A percentile compares a stretch with the other conserved stretches of the same genome.
These are phyloP conservation scores for Umbelopsis ramanniana DNA, from an alignment of 192 early-diverging fungal genomes.

Conservation along the genomic window DNA sequence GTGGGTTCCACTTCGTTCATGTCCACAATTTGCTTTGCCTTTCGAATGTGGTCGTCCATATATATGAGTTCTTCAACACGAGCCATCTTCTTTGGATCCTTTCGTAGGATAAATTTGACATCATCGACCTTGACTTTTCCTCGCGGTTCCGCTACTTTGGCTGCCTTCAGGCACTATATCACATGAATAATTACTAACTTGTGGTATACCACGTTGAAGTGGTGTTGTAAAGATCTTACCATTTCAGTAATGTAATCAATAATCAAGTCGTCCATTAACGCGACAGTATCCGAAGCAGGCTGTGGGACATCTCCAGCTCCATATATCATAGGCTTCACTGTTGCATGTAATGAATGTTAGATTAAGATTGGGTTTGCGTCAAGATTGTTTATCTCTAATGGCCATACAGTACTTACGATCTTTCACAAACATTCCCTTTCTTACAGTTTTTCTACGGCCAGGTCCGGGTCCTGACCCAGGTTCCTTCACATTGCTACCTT, in stretches of 20 bases:
- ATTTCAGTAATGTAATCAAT: conserved; percentile 78
- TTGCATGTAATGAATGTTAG: background rate
- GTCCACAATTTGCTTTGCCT: conserved; percentile 63
- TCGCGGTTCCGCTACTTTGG: conserved; percentile 52
- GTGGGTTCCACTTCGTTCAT: conserved; percentile 52
- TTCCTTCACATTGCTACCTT: conserved; percentile 32
- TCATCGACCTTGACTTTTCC: conserved; percentile 74
- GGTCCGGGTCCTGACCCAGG: conserved; percentile 40
- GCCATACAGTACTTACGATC: conserved; percentile 32
- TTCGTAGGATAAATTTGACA: conserved; percentile 73
- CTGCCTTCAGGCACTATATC: conserved; percentile 58
- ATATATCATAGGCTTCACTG: conserved; percentile 80
- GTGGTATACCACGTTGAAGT: background rate
- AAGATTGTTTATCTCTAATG: too few species aligned
- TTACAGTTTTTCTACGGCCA: conserved; percentile 43
- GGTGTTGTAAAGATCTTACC: conserved; percentile 46
- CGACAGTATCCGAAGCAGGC: conserved; percentile 76
- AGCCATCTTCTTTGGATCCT: conserved; percentile 82
- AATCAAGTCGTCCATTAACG: conserved; percentile 82
- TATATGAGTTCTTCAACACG: conserved; percentile 83
- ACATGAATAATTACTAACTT: background rate
- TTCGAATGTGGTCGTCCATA: conserved; percentile 76
- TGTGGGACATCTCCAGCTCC: conserved; percentile 85
- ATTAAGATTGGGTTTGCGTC: background rate
- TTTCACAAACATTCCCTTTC: conserved; percentile 48